Conservation (phyloP, 139 green algal species). For the Eudorina sp. region DNA sequence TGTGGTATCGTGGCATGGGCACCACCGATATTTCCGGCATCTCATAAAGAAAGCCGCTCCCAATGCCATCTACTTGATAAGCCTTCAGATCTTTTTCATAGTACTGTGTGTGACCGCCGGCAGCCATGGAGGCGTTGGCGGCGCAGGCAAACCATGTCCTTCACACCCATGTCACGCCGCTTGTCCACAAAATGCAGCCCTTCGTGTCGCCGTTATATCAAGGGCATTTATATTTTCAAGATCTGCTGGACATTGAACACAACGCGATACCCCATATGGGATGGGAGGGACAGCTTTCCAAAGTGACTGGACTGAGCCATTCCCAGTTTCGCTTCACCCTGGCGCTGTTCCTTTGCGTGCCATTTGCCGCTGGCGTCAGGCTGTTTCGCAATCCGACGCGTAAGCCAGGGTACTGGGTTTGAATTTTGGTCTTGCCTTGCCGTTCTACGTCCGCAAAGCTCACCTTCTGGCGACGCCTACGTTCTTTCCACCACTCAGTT, state of each 20-base stretch:
- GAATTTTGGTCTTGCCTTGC: background rate
- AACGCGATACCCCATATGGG: conserved; percentile 29
- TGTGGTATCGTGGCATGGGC: too few species aligned
- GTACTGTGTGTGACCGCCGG: background rate
- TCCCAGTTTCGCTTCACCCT: conserved; percentile 70
- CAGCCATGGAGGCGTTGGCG: conserved; percentile 8
- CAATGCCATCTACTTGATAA: too few species aligned
- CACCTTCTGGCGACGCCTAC: background rate
- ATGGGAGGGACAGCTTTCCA: background rate
- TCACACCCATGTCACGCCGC: background rate
- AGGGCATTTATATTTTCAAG: conserved; percentile 10
- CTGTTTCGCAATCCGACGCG: conserved; percentile 56
- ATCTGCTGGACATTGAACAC: background rate
- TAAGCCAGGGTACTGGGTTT: conserved; percentile 11
- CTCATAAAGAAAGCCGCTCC: too few species aligned
- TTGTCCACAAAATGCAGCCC: background rate
- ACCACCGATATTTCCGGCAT: too few species aligned
- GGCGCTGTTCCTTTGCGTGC: conserved; percentile 66
- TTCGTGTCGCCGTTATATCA: background rate
- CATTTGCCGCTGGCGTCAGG: conserved; percentile 49
- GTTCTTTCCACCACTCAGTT: conserved; percentile 56
- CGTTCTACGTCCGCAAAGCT: background rate
- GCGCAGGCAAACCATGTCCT: background rate
- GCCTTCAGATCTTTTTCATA: too few species aligned
- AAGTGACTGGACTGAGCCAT: background rate